Conservation (phyloP, 768 basidiomycete genomes). For the Gloeopeniophorella convolvens region DNA sequence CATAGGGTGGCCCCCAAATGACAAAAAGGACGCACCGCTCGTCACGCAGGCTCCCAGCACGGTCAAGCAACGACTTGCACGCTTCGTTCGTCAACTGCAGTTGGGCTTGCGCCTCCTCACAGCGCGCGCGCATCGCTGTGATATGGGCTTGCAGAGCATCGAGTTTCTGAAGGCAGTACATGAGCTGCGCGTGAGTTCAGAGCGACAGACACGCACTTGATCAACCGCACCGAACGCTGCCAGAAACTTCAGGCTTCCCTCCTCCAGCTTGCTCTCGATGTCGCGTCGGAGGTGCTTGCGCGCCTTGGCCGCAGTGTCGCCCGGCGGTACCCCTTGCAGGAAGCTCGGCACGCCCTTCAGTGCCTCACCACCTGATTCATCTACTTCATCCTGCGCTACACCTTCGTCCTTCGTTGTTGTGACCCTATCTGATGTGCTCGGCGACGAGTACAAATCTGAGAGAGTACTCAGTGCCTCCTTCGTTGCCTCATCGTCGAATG, state of each 20-base stretch:
- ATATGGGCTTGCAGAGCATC: conserved; percentile 73
- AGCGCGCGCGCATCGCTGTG: conserved; percentile 70
- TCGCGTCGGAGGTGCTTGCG: conserved; percentile 78
- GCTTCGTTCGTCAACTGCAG: conserved; percentile 68
- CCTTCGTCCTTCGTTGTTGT: conserved; percentile 32
- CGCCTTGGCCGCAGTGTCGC: conserved; percentile 65
- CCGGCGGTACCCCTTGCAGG: conserved; percentile 36
- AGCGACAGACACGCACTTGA: conserved; percentile 54
- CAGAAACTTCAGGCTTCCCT: conserved; percentile 78
- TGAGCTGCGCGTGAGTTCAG: neutral
- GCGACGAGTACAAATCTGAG: conserved; percentile 62
- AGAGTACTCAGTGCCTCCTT: conserved; percentile 77
- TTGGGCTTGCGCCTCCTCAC: conserved; percentile 77
- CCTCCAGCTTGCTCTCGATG: conserved; percentile 74
- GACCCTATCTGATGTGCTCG: conserved; percentile 18
- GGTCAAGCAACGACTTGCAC: conserved; percentile 73
- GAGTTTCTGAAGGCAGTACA: conserved; percentile 56
- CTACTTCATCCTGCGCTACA: conserved; percentile 29
- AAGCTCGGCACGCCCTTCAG: conserved; percentile 21
- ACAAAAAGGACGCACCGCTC: conserved; percentile 48
- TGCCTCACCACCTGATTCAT: conserved; percentile 25
- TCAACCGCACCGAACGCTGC: conserved; percentile 85
- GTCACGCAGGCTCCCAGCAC: conserved; percentile 67
- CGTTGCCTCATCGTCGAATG: conserved; percentile 71
- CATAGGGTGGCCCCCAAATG: neutral